Percentiles rank a stretch among this genome's conserved stretches.
These are phyloP conservation scores for Uromyces viciae-fabae DNA, from an alignment of 1,284 basidiomycete species.

Conservation along the genomic window DNA sequence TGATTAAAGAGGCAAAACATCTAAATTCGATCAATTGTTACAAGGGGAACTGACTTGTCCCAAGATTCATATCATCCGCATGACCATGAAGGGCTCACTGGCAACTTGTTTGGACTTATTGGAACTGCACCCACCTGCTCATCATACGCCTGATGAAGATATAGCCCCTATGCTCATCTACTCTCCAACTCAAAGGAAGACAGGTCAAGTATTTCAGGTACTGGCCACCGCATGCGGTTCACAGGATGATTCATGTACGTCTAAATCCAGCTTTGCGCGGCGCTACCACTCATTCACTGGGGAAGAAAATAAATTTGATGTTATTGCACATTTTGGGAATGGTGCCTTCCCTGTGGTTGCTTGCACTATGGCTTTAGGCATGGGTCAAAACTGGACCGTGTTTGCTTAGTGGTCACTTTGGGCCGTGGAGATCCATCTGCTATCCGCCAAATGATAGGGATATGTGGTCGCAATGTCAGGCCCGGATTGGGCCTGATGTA, in stretches of 20 bases:
- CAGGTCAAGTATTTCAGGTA: neutral
- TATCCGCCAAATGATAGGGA: neutral
- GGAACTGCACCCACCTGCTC: neutral
- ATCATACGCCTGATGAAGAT: neutral
- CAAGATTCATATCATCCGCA: neutral
- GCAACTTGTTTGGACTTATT: neutral
- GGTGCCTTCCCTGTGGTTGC: neutral
- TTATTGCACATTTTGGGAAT: neutral
- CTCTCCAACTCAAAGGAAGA: neutral
- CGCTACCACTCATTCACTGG: neutral
- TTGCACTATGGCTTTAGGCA: neutral
- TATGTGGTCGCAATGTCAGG: neutral
- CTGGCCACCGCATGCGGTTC: neutral
- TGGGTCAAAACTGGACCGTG: conserved; percentile 2
- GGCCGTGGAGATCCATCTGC: neutral
- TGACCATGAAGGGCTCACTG: neutral
- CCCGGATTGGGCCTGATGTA: neutral
- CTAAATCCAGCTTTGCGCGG: neutral
- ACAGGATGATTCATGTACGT: neutral
- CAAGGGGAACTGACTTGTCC: neutral
- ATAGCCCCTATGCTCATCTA: neutral
- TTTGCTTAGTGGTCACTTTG: too few species aligned
- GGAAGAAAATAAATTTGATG: neutral
- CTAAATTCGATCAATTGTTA: too few species aligned
- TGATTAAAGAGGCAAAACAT: too few species aligned